Evolutionary conservation across 1,284 basidiomycete genomes (phyloP), one percentile per base, ranked within the genome.

Genomic region (Trichosporon inkin): DNA sequence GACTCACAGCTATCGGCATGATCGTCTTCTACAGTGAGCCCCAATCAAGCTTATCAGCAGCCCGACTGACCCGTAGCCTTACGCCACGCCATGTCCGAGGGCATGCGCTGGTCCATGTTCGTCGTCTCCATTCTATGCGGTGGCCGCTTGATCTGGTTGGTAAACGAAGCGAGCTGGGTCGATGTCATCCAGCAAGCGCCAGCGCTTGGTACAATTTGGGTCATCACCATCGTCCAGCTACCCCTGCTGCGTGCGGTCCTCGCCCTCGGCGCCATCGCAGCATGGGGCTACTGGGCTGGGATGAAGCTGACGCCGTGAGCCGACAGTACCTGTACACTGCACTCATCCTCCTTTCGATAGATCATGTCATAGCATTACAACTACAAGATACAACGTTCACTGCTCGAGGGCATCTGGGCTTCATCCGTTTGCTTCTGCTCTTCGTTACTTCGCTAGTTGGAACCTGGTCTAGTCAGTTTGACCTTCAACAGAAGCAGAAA

Each of bases 201-300:
- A 3, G 67, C 77, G 10, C 68, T 76, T 53, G 76, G 76, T 8
- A 77, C 77, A 1, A 35, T 79, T 32, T 79, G 77, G 77, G 76
- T 78, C 56, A 60, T 77, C 22, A 72, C 76, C 14, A 75, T 79
- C 36, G 72, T 79, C 2, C 76, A 77, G 63, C 65, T 79, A 14
- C 74, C 75, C 2, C 65, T 79, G 0, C 61, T 64, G 10, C 62
- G 73, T 36, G 75, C 73, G 3, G 47, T 77, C 7, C 37, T 73
- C 5, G 68, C 69, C 4, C 61, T 79, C 10, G 49, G 22, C 16
- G 37, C 39, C 36, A 35, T 54, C 53, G 2, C 22, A 1, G 36
- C 16, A 7, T 55, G 54, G 54, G 32, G n/a, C 4, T 55, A 41
- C 28, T 55, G 28, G 17, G 28, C 38, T 8, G 39, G 32, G 24